phyloP scores from a whole-genome alignment of 768 basidiomycete species.

The Agaricus subrufescens region DNA sequence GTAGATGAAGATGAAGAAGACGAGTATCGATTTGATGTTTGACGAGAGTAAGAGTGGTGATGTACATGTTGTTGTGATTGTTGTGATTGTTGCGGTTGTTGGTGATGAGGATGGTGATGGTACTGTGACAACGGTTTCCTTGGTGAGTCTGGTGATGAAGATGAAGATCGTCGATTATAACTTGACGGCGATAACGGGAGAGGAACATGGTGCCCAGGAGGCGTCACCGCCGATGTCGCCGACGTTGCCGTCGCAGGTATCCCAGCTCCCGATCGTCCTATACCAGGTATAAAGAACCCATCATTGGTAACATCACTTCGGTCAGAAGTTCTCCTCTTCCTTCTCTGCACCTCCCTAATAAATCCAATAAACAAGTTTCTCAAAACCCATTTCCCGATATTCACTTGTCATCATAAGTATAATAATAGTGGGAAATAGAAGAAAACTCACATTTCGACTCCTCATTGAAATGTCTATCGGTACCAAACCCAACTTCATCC shows the following conservation, averaged over 20 bases:
- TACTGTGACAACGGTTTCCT: background rate
- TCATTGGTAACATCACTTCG: slow-evolving; percentile 17
- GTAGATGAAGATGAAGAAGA: too few species aligned
- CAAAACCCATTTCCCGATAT: slow-evolving; percentile 88
- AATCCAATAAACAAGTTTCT: slow-evolving; percentile 82
- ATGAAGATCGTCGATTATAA: background rate
- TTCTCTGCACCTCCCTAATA: slow-evolving; percentile 58
- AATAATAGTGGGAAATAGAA: background rate
- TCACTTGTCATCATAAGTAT: slow-evolving; percentile 47
- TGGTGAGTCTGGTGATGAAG: background rate
- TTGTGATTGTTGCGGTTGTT: background rate
- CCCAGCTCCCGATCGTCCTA: slow-evolving; percentile 7
- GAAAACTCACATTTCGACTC: slow-evolving; percentile 70
- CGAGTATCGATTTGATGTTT: background rate
- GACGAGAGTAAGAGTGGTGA: background rate
- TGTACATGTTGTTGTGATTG: background rate
- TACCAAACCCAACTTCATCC: slow-evolving; percentile 77
- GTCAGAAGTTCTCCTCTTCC: slow-evolving; percentile 25
- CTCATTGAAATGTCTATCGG: slow-evolving; percentile 60
- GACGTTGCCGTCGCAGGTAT: background rate
- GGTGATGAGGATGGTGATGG: background rate
- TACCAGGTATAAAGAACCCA: slow-evolving; percentile 17
- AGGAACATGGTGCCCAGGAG: background rate
- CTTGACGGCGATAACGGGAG: background rate
- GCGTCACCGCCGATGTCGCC: background rate